These are phyloP conservation scores for Daphne laureola DNA, from an alignment of 441 rosid genomes.

Conservation along the genomic window DNA sequence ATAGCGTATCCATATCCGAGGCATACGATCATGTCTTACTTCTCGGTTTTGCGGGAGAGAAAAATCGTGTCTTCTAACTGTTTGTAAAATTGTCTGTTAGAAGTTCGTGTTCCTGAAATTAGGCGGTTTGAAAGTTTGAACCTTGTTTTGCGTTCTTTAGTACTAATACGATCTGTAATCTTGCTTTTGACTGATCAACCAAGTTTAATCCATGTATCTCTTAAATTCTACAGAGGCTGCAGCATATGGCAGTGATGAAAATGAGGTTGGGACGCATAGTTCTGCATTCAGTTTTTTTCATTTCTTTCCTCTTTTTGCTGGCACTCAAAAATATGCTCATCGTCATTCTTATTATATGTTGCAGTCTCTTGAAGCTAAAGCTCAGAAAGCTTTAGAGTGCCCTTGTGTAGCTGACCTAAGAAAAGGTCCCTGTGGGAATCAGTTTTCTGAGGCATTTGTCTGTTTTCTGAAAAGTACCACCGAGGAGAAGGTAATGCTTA, in stretches of 20 bases:
- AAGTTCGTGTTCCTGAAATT: not conserved
- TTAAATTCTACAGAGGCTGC: slow-evolving; percentile 61
- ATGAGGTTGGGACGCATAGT: slow-evolving; percentile 36
- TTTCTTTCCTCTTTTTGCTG: slow-evolving; percentile 9
- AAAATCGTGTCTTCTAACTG: slow-evolving; percentile 7
- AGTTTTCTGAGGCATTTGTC: slow-evolving; percentile 77
- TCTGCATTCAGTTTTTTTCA: not conserved
- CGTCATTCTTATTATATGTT: slow-evolving; percentile 6
- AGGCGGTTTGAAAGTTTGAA: too few relatives aligned
- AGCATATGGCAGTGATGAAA: slow-evolving; percentile 57
- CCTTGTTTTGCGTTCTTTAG: too few relatives aligned
- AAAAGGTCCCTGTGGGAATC: slow-evolving; percentile 60
- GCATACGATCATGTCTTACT: not conserved
- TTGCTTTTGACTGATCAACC: too few relatives aligned
- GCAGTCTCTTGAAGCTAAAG: slow-evolving; percentile 70
- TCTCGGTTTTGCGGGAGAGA: not conserved
- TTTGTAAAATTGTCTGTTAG: slow-evolving; percentile 15
- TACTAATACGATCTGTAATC: too few relatives aligned
- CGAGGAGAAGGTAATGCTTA: slow-evolving; percentile 62
- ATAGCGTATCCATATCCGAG: too few relatives aligned
- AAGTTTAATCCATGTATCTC: slow-evolving; percentile 1
- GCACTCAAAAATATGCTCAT: slow-evolving; percentile 16
- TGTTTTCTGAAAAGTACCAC: slow-evolving; percentile 83
- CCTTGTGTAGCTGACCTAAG: slow-evolving; percentile 89
- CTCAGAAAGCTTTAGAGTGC: slow-evolving; percentile 77